Evolutionary conservation across 2,329 filamentous ascomycete species (phyloP).

Genomic region (Xylariales sp.): DNA sequence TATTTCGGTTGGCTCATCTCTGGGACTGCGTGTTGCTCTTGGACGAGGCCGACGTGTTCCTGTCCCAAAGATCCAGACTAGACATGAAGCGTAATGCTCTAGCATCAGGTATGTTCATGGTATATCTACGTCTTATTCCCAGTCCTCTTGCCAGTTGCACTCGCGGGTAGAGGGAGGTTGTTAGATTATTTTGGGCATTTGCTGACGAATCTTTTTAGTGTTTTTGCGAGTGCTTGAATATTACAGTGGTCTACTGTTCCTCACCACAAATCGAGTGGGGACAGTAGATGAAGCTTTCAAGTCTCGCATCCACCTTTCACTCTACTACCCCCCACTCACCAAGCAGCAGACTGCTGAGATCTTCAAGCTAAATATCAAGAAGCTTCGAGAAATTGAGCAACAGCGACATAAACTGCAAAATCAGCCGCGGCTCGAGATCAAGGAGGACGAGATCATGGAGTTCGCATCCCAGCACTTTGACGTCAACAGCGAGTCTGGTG

Average conservation of each 20-base stretch:
- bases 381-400: not conserved
- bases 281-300: not conserved
- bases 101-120: too few species aligned
- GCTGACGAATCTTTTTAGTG: too few species aligned
- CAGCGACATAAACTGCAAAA: not conserved
- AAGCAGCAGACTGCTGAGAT: not conserved
- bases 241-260: not conserved
- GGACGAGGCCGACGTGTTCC: slow-evolving; percentile 66
- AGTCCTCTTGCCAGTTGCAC: too few species aligned
- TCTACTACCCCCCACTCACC: not conserved
- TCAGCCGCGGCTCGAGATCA: not conserved
- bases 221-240: slow-evolving; percentile 33
- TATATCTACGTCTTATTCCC: too few species aligned
- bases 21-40: slow-evolving; percentile 71
- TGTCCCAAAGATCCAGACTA: slow-evolving; percentile 21
- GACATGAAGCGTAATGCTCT: slow-evolving; percentile 30
- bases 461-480: not conserved
- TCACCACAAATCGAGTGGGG: not conserved
- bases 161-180: too few species aligned
- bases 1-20: slow-evolving; percentile 64
- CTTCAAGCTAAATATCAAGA: not conserved
- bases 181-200: too few species aligned
- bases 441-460: not conserved
- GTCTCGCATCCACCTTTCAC: not conserved
- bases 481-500: not conserved